Evolutionary conservation across 2,329 filamentous ascomycete genomes (phyloP).

Genomic region (Verticillium zaregamsianum): DNA sequence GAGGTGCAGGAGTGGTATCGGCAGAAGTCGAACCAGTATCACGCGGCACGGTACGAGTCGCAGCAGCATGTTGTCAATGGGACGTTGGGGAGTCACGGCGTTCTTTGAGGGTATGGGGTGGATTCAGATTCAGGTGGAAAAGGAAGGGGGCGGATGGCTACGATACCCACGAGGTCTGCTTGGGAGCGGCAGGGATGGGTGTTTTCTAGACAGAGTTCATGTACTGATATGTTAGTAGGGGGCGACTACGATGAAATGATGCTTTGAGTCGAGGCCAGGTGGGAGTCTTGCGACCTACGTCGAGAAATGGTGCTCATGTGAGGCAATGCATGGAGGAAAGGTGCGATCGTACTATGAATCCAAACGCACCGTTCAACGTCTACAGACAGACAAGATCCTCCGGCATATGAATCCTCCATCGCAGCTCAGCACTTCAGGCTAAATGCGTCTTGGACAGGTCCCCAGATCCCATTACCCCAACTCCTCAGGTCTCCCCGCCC

Average conservation of each 20-base stretch:
- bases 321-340: too few species aligned
- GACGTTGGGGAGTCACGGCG: neutral
- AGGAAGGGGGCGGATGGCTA: neutral
- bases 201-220: neutral
- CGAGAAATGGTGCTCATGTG: too few species aligned
- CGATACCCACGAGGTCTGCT: neutral
- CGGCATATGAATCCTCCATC: neutral
- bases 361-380: neutral
- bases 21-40: conserved; percentile 14
- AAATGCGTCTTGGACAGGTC: neutral
- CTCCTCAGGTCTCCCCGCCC: neutral
- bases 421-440: neutral
- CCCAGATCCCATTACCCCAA: neutral
- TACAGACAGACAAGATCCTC: neutral
- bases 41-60: conserved; percentile 6
- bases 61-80: conserved; percentile 11
- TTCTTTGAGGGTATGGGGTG: neutral
- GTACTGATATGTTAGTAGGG: neutral
- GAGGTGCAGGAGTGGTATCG: conserved; percentile 23
- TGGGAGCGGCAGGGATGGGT: neutral
- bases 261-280: neutral
- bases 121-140: neutral
- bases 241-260: neutral
- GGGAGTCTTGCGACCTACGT: too few species aligned
- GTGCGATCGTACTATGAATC: neutral